A percentile compares a stretch with the other conserved stretches of the same genome.
phyloP scores from a whole-genome alignment of 345 rosid species.

The Moricandia moricandioides region DNA sequence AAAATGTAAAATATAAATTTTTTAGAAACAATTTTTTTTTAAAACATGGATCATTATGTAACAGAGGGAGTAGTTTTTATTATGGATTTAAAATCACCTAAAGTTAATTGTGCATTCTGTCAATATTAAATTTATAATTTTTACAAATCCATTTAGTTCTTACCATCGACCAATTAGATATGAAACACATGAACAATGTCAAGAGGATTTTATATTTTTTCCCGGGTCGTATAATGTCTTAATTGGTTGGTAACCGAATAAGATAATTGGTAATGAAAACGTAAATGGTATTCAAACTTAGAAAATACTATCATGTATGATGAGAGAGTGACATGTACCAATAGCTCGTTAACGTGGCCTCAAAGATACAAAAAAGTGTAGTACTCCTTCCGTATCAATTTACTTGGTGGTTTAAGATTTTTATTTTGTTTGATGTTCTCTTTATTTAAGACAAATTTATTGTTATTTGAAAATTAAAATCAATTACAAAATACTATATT shows the following conservation, averaged over 20 bases:
- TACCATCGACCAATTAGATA: not conserved
- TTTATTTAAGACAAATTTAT: too few species aligned
- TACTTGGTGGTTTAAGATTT: too few species aligned
- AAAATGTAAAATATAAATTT: too few species aligned
- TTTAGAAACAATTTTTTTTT: too few species aligned
- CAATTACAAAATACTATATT: too few species aligned
- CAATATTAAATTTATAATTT: not conserved
- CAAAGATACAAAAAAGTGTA: constrained; percentile 11
- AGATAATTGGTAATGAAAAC: not conserved
- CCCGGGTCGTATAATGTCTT: not conserved
- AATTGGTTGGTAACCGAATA: not conserved
- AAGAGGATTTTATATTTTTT: not conserved
- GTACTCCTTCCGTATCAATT: not conserved
- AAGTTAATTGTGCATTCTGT: not conserved
- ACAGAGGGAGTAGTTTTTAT: not conserved
- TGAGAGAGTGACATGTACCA: not conserved
- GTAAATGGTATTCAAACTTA: not conserved
- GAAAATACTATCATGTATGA: not conserved
- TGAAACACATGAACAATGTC: not conserved
- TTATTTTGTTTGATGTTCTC: too few species aligned
- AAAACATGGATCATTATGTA: too few species aligned
- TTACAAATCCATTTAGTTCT: not conserved
- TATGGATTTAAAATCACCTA: not conserved
- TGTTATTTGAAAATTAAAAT: too few species aligned
- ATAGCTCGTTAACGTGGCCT: not conserved